These are phyloP conservation scores for Mycena floridula DNA, from an alignment of 768 basidiomycete species.

Conservation along the genomic window DNA sequence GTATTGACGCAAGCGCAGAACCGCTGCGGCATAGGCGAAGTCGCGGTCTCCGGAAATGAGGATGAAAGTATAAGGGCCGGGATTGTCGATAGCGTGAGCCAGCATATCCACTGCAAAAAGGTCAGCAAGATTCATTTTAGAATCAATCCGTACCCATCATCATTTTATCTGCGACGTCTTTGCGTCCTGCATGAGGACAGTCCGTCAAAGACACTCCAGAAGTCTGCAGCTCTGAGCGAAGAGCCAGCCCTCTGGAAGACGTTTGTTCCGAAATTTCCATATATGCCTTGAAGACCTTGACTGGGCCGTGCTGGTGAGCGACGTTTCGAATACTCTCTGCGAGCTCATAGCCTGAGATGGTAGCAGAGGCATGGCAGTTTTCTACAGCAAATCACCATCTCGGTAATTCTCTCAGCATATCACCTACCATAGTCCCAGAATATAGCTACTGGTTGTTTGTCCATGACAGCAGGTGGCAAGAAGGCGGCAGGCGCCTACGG, in stretches of 20 bases:
- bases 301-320: neutral
- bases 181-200: neutral
- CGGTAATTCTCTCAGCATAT: neutral
- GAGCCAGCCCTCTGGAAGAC: no score
- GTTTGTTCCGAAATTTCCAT: neutral
- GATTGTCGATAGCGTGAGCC: conserved; percentile 35
- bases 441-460: neutral
- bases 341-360: neutral
- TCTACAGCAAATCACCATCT: neutral
- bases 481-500: no score
- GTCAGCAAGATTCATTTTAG: neutral
- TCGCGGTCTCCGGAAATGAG: conserved; percentile 40
- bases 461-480: no score
- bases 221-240: neutral
- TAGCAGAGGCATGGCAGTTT: neutral
- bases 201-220: no score
- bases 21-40: conserved; percentile 25
- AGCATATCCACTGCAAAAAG: conserved; percentile 34
- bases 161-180: neutral
- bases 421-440: conserved; percentile 1
- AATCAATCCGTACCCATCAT: neutral
- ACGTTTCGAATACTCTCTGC: neutral
- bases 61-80: conserved; percentile 33
- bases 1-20: neutral
- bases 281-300: neutral